Conservation (phyloP, 306 rosid genomes). For the Rosa lucieae region DNA sequence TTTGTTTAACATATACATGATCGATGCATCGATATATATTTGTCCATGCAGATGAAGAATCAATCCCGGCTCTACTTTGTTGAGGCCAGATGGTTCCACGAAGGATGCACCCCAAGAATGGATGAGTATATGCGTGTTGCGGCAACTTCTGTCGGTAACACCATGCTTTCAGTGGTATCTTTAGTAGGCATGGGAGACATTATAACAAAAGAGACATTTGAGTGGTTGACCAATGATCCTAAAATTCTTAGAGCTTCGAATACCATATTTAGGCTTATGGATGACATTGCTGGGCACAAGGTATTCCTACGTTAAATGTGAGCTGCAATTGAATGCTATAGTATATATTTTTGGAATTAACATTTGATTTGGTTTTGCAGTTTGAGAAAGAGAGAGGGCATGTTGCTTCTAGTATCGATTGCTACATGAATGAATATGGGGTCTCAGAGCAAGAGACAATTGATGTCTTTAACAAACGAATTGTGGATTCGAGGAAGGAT, state of each 20-base stretch:
- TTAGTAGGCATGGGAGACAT: conserved; percentile 18
- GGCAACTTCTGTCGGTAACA: neutral
- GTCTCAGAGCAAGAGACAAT: conserved; percentile 4
- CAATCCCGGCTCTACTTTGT: neutral
- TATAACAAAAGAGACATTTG: conserved; percentile 19
- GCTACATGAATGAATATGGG: conserved; percentile 16
- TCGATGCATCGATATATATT: neutral
- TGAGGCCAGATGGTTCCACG: conserved; percentile 1
- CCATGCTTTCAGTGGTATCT: neutral
- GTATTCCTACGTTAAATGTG: neutral
- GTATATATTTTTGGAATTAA: neutral
- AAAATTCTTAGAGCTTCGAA: conserved; percentile 15
- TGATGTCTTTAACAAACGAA: neutral
- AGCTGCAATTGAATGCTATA: neutral
- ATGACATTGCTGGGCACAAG: conserved; percentile 23
- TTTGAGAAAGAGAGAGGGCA: conserved; percentile 19
- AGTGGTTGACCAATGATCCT: conserved; percentile 22
- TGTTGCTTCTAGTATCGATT: neutral
- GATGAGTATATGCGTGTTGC: conserved; percentile 13
- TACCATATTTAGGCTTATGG: conserved; percentile 26
- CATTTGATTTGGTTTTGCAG: neutral
- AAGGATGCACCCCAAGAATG: neutral
- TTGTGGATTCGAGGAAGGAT: conserved; percentile 8
- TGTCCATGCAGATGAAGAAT: neutral
- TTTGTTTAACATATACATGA: neutral